Conservation (phyloP, 2,329 filamentous ascomycete species). For the Cladosporium austrohemisphaericum region DNA sequence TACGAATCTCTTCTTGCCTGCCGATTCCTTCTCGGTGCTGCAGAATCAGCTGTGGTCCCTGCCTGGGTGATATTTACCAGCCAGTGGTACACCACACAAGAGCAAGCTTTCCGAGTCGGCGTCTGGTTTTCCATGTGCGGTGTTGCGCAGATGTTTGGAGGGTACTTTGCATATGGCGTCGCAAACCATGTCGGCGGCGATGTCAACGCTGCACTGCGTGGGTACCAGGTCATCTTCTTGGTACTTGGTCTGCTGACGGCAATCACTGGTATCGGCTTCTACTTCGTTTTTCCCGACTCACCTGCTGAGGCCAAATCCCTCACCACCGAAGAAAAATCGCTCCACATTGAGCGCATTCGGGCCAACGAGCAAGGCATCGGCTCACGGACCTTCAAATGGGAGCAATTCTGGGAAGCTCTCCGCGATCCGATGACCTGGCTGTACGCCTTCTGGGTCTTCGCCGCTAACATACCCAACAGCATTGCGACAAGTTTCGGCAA, state of each 20-base stretch:
- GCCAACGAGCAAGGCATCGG: slow-evolving; percentile 43
- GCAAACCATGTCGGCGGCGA: slow-evolving; percentile 25
- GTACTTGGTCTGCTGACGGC: slow-evolving; percentile 21
- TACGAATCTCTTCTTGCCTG: slow-evolving; percentile 50
- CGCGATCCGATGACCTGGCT: slow-evolving; percentile 56
- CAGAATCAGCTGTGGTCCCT: slow-evolving; percentile 54
- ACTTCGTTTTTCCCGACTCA: slow-evolving; percentile 50
- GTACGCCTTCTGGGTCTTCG: slow-evolving; percentile 30
- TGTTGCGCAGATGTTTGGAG: slow-evolving; percentile 37
- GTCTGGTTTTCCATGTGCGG: slow-evolving; percentile 34
- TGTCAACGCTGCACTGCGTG: slow-evolving; percentile 9
- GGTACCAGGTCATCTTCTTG: slow-evolving; percentile 25
- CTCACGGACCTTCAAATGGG: slow-evolving; percentile 45
- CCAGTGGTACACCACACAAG: slow-evolving; percentile 38
- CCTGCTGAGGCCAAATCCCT: slow-evolving; percentile 59
- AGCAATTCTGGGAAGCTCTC: slow-evolving; percentile 55
- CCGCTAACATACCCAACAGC: slow-evolving; percentile 52
- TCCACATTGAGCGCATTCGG: slow-evolving; percentile 44
- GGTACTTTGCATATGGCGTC: slow-evolving; percentile 37
- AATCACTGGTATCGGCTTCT: slow-evolving; percentile 15
- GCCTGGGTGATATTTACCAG: slow-evolving; percentile 55
- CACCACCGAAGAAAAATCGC: slow-evolving; percentile 49
- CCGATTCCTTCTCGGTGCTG: slow-evolving; percentile 53
- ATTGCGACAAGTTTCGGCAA: slow-evolving; percentile 55
- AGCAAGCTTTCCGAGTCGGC: slow-evolving; percentile 33